Evolutionary conservation across 768 basidiomycete genomes (phyloP), one percentile per base, ranked within the genome.

Genomic region (Boletus huronensis): DNA sequence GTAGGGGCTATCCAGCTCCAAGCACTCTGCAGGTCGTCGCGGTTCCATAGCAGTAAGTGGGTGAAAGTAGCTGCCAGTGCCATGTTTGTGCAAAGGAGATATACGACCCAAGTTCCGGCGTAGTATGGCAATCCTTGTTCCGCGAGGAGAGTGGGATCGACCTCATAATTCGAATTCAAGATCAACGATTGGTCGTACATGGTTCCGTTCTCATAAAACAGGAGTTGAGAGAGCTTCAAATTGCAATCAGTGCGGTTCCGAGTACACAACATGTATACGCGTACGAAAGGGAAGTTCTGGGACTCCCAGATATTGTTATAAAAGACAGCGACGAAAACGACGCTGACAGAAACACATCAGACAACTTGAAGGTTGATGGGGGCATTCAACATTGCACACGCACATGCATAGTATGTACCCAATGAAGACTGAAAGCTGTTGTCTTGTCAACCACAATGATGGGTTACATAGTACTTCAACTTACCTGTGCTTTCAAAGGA

Each of bases 251-350:
- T 26, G 17, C 3, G 2, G 5, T 36, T 16, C 17, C 7, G 17
- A 17, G 3, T 13, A 7, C 9, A 26, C 38, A 17, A 10, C 0
- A 38, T 46, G 64, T 62, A 64, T 76, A 82, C 1, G 50, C 67
- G 32, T 60, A 77, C 74, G 70, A 84, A 84, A 1, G 84, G 84
- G 72, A 85, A 83, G 60, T 74, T 78, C 60, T 81, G 77, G 1
- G 77, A 78, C 42, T 79, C 66, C 84, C 83, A 86, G 11, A 76
- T 69, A 54, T 87, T 84, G 40, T 65, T 74, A 11, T 75, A 76
- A 58, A 72, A 80, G 3, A 75, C 59, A 0, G 68, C 16, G 21
- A 50, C 72, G 58, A 55, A 77, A 69, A 67, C 71, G 59, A 54
- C 70, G 61, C 63, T 64, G 56, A 35, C 48, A 59, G 19, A 57